Evolutionary conservation across 1,139 yeast genomes (phyloP), one percentile per base, ranked within the genome.

Genomic region (Torulaspora globosa): DNA sequence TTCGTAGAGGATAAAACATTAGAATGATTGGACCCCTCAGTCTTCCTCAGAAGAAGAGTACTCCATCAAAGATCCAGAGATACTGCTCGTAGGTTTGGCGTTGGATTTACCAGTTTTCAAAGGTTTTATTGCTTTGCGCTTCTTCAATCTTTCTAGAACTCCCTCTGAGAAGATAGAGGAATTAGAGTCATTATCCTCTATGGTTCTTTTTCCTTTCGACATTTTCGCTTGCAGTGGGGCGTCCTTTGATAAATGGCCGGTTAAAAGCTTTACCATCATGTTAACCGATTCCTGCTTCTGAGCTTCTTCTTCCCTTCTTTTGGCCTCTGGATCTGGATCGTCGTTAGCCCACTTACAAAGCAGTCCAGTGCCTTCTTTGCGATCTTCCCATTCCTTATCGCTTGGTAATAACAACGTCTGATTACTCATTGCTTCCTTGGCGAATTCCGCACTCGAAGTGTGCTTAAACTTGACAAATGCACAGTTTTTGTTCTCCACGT

Each of bases 321-420:
- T 75, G 0, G 92, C 84, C 3, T 69, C 71, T 0, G 94, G 94
- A 57, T 82, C 84, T 0, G 95, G 95, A 62, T 87, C 96, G 46
- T 84, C 92, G 48, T 79, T 81, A 0, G 97, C 96, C 97, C 97
- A 92, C 51, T 89, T 75, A 1, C 90, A 78, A 43, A 90, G 62
- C 0, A 85, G 73, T 50, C 86, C 95, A 2, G 61, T 57, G 7
- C 62, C 65, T 23, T 59, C 60, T 27, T 48, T 50, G 9, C 61
- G 46, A 7, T 52, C 54, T 10, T 47, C 55, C 63, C 63, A 59
- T 48, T 74, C 77, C 38, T 63, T 59, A 30, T 62, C 68, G 41
- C 78, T 74, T 8, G 75, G 80, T 10, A 62, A 56, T 19, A 70
- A 71, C 24, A 90, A 66, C 5, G 86, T 75, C 62, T 92, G 97